A percentile compares a stretch with the other conserved stretches of the same genome.
Conservation (phyloP, 2,329 filamentous ascomycete species). For the Alternaria brassicicola region DNA sequence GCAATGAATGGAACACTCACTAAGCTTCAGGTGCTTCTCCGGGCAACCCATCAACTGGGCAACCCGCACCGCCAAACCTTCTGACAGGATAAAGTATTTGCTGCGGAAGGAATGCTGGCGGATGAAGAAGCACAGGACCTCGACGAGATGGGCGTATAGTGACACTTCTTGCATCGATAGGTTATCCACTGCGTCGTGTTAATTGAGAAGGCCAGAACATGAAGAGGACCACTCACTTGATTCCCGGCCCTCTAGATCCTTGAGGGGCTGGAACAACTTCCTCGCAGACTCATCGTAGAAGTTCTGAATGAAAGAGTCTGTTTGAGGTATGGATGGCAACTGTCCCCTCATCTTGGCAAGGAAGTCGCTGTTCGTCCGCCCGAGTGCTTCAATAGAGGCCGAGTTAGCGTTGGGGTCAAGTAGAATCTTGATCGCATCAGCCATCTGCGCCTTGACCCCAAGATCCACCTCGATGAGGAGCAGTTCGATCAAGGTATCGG, state of each 20-base stretch:
- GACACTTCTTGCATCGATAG: constrained; percentile 84
- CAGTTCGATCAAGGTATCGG: constrained; percentile 90
- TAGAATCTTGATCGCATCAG: constrained; percentile 92
- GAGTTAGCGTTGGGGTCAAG: constrained; percentile 73
- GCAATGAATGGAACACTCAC: constrained; percentile 56
- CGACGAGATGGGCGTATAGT: constrained; percentile 88
- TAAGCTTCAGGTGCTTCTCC: constrained; percentile 91
- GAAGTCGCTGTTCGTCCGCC: constrained; percentile 70
- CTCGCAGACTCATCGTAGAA: constrained; percentile 90
- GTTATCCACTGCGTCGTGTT: constrained; percentile 63
- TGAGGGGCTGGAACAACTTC: constrained; percentile 84
- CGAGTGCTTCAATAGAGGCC: constrained; percentile 65
- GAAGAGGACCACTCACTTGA: constrained; percentile 51
- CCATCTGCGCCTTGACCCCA: constrained; percentile 93
- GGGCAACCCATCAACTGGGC: constrained; percentile 80
- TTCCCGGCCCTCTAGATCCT: constrained; percentile 73
- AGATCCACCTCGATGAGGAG: constrained; percentile 89
- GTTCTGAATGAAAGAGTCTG: constrained; percentile 81
- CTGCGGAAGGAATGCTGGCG: constrained; percentile 85
- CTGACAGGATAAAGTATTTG: constrained; percentile 83
- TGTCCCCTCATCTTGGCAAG: constrained; percentile 64
- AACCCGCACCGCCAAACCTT: constrained; percentile 78
- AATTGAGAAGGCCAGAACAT: constrained; percentile 10
- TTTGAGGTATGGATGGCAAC: constrained; percentile 66
- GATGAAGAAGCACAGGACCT: constrained; percentile 92